Base-by-base conservation (phyloP, 75 land plant genomes). In the Pinus albicaulis region DNA sequence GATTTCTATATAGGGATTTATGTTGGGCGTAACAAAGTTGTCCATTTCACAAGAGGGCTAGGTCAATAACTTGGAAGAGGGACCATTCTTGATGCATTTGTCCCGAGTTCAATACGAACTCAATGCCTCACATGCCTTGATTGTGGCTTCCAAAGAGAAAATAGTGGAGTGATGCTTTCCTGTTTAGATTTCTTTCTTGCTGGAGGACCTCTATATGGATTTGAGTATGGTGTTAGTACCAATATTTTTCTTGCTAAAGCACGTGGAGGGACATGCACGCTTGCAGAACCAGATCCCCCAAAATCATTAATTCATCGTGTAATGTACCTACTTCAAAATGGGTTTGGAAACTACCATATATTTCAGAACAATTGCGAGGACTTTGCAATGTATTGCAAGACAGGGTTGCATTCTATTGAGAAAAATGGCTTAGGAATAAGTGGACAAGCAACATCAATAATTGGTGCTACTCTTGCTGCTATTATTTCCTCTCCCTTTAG, bases 321-420 rank as follows among this genome's bases (percentile, higher is more conserved):
- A 23, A 88, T 87, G 88, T 84, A 90, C 80, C 85, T 92, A 31
- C 89, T 90, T 55, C 90, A 88, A 74, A 88, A 92, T 62, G 95
- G 95, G 53, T 92, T 92, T 84, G 95, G 95, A 12, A 90, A 86
- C 62, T 92, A 92, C 57, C 74, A 92, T 75, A 76, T 92, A n/a
- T 92, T 90, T 31, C 83, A 86, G 48, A 92, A 92, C 79, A 92
- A 92, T 78, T 92, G 95, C 70, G 95, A 92, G 76, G 94, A 92
- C 71, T 92, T 90, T 80, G 86, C 94, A 13, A 41, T 92, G 0
- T 92, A 92, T 78, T 92, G 95, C 90, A 92, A 90, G 80, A 92
- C 95, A 36, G 92, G 94, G 22, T 82, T 91, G 22, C 85, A 89
- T 38, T 80, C 88, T 28, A 7, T 84, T 22, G 96, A 91, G 41